Evolutionary conservation across 345 rosid species (phyloP), one percentile per base, ranked within the genome.

Genomic region (Pelargonium nanum): DNA sequence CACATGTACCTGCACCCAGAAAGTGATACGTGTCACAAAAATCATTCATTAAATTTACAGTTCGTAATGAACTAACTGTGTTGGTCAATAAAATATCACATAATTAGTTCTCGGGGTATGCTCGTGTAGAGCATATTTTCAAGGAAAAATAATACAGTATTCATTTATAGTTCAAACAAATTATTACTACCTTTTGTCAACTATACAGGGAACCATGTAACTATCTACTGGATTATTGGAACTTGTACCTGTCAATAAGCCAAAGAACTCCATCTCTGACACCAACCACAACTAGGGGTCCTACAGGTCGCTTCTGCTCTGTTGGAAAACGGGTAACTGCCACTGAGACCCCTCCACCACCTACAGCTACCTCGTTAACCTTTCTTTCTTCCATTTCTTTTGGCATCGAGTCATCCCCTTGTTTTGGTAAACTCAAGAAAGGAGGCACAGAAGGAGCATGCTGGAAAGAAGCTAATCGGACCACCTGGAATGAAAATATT

Each of bases 201-300:
- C 45, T 34, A 34, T 9, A 3, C 1, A 34, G 45, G 45, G 62
- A 57, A 24, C 5, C 53, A 24, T 26, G 57, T 12, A 45, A 56
- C 48, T 55, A 50, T 17, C 25, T 23, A 60, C 13, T 1, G 22
- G 24, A 55, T 28, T 44, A 4, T 24, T 16, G 21, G 21, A 6
- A 17, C 25, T 21, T 16, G 48, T 81, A 92, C 98, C 97, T 81
- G 72, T 92, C 98, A 78, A 92, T 79, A 65, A 92, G 97, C 99
- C 99, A 93, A 62, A 93, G 99, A 78, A 93, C 99, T 68, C 96
- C 96, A 83, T 93, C 95, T 65, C 91, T 85, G 53, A 93, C 95
- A 60, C 99, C 99, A 72, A 84, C 90, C 62, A 93, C 81, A 69
- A 87, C 79, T 61, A 93, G 80, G 65, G 99, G 99, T 77, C 99